Conservation (phyloP, 73 alveolate genomes). For the Paramecium caudatum region DNA sequence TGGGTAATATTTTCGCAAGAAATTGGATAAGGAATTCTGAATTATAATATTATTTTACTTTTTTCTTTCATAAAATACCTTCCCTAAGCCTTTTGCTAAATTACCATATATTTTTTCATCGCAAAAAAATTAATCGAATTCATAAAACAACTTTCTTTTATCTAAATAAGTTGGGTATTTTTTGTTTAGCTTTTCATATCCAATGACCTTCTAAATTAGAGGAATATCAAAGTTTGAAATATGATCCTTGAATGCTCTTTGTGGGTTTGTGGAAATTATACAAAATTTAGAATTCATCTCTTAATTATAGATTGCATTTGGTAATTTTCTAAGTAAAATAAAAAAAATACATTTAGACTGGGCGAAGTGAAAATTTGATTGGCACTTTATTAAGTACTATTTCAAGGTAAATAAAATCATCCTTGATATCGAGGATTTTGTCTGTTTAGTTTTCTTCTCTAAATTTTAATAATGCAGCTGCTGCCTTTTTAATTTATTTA, state of each 20-base stretch:
- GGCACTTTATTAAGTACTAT: slow-evolving; percentile 72
- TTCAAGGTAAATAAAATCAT: slow-evolving; percentile 74
- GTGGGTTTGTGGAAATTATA: slow-evolving; percentile 82
- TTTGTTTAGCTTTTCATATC: slow-evolving; percentile 73
- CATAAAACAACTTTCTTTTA: slow-evolving; percentile 80
- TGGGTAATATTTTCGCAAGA: slow-evolving; percentile 56
- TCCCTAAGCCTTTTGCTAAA: slow-evolving; percentile 88
- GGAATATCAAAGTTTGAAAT: slow-evolving; percentile 82
- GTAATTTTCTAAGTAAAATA: slow-evolving; percentile 51
- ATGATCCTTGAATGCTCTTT: slow-evolving; percentile 81
- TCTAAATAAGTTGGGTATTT: slow-evolving; percentile 77
- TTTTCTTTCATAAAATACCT: slow-evolving; percentile 89
- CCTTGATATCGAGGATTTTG: slow-evolving; percentile 42
- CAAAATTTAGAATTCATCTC: slow-evolving; percentile 79
- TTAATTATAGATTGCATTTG: slow-evolving; percentile 79
- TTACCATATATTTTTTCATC: slow-evolving; percentile 88
- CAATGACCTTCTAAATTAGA: slow-evolving; percentile 82
- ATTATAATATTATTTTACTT: slow-evolving; percentile 73
- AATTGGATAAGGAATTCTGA: slow-evolving; percentile 74
- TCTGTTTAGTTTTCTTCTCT: background rate
- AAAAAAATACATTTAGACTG: slow-evolving; percentile 56
- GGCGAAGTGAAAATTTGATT: slow-evolving; percentile 70
- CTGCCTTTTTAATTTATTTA: slow-evolving; percentile 20
- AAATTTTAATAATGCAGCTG: background rate
- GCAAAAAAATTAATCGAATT: slow-evolving; percentile 90